Evolutionary conservation across 2,329 filamentous ascomycete genomes (phyloP).

Genomic region (Anthostomella pinea): DNA sequence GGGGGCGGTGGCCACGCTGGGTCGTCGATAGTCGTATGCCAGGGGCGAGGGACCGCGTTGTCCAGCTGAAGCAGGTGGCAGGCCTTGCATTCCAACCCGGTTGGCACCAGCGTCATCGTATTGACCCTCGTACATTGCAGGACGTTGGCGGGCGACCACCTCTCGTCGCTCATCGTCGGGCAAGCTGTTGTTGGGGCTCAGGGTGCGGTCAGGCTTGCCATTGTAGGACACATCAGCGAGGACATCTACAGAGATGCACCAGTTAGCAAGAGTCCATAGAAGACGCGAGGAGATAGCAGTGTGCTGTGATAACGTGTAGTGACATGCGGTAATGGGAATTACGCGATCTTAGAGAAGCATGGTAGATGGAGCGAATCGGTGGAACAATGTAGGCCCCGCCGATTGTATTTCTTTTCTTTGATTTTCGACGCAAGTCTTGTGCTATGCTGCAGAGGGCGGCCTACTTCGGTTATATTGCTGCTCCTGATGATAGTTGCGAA

Average conservation of each 20-base stretch:
- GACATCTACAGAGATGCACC: slow-evolving; percentile 45
- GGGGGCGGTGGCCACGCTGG: slow-evolving; percentile 37
- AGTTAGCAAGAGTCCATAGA: slow-evolving; percentile 33
- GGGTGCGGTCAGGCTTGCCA: slow-evolving; percentile 80
- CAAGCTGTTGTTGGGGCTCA: slow-evolving; percentile 78
- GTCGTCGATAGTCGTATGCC: slow-evolving; percentile 62
- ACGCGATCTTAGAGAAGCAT: slow-evolving; percentile 29
- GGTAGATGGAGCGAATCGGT: slow-evolving; percentile 24
- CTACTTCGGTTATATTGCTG: slow-evolving; percentile 99
- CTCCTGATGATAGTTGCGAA: slow-evolving; percentile 99
- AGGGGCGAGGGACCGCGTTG: slow-evolving; percentile 77
- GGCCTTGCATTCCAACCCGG: slow-evolving; percentile 64
- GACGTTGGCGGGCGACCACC: slow-evolving; percentile 92
- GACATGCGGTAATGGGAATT: slow-evolving; percentile 24
- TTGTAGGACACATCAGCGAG: slow-evolving; percentile 44
- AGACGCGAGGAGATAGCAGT: slow-evolving; percentile 14
- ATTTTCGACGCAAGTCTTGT: slow-evolving; percentile 42
- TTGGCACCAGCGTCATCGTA: slow-evolving; percentile 66
- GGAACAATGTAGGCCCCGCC: slow-evolving; percentile 26
- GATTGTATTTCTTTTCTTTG: slow-evolving; percentile 35
- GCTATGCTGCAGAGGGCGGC: slow-evolving; percentile 74
- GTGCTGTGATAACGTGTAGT: slow-evolving; percentile 21
- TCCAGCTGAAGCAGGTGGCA: slow-evolving; percentile 59
- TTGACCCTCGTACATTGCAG: slow-evolving; percentile 77
- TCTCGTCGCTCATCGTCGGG: slow-evolving; percentile 96